Conservation (phyloP, 345 rosid species). For the Citrus mangshanensis region DNA sequence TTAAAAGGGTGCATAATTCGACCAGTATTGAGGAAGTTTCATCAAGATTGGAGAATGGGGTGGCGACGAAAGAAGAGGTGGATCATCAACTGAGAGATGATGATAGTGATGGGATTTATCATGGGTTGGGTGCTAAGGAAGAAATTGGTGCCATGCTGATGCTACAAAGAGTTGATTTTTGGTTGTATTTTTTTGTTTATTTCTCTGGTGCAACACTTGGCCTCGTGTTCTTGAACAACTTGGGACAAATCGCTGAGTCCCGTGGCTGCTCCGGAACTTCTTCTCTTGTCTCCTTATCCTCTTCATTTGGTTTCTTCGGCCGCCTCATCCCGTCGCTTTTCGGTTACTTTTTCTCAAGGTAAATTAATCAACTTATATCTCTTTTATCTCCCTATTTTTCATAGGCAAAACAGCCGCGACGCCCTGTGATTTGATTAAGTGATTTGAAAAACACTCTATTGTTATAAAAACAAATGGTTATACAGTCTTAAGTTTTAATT, state of each 20-base stretch:
- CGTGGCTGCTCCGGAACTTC: slow-evolving; percentile 46
- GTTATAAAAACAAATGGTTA: too few relatives aligned
- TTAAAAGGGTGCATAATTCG: slow-evolving; percentile 22
- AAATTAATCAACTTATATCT: background rate
- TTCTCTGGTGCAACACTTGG: slow-evolving; percentile 86
- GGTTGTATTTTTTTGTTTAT: slow-evolving; percentile 74
- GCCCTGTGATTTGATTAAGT: too few relatives aligned
- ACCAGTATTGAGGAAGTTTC: slow-evolving; percentile 20
- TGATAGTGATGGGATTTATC: background rate
- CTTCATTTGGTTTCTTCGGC: slow-evolving; percentile 87
- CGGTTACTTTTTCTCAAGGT: slow-evolving; percentile 70
- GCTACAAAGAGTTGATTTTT: slow-evolving; percentile 60
- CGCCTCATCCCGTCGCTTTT: slow-evolving; percentile 79
- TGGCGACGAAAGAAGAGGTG: slow-evolving; percentile 6
- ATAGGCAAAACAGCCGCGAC: too few relatives aligned
- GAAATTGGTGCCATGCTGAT: slow-evolving; percentile 63
- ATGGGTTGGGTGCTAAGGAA: slow-evolving; percentile 36
- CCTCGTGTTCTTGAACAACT: slow-evolving; percentile 70
- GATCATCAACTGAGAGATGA: slow-evolving; percentile 8
- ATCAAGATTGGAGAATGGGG: background rate
- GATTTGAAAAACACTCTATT: too few relatives aligned
- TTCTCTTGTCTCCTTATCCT: slow-evolving; percentile 69
- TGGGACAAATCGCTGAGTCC: slow-evolving; percentile 94
- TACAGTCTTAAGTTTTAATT: too few relatives aligned
- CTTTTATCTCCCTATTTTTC: background rate